Conservation (phyloP, 2,329 filamentous ascomycete species). For the Aspergillus texensis region DNA sequence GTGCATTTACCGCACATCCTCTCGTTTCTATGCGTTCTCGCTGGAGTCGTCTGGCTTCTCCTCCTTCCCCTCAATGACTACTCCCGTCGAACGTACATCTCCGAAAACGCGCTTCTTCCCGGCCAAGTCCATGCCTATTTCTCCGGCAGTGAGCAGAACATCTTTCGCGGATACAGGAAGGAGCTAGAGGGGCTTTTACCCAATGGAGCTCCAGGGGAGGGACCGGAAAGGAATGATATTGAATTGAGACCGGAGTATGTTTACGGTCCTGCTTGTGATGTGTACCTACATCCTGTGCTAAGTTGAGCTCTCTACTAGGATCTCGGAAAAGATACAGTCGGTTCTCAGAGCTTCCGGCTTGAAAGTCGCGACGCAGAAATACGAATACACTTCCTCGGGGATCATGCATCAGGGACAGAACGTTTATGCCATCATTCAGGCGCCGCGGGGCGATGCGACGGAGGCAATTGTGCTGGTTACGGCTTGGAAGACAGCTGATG, state of each 20-base stretch:
- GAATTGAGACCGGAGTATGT: constrained; percentile 35
- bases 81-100: constrained; percentile 91
- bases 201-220: constrained; percentile 16
- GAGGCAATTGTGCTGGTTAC: constrained; percentile 93
- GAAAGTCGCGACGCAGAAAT: constrained; percentile 86
- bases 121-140: constrained; percentile 99
- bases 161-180: constrained; percentile 85
- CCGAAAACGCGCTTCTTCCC: constrained; percentile 92
- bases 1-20: constrained; percentile 82
- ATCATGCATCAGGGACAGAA: constrained; percentile 79
- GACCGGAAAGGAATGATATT: constrained; percentile 13
- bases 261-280: background rate
- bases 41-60: constrained; percentile 87
- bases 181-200: constrained; percentile 66
- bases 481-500: constrained; percentile 81
- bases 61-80: constrained; percentile 88
- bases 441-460: constrained; percentile 91
- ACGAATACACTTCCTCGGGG: constrained; percentile 79
- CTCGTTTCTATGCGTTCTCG: constrained; percentile 78
- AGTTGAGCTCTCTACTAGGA: constrained; percentile 28
- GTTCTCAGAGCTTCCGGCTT: constrained; percentile 79
- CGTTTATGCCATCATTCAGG: constrained; percentile 89
- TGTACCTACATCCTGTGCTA: constrained; percentile 12
- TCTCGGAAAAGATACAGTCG: constrained; percentile 71
- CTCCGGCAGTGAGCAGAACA: constrained; percentile 90